Percentiles rank a stretch among this genome's conserved stretches.
These are phyloP conservation scores for Picochlorum sp. DNA, from an alignment of 139 green algal genomes.

Conservation along the genomic window DNA sequence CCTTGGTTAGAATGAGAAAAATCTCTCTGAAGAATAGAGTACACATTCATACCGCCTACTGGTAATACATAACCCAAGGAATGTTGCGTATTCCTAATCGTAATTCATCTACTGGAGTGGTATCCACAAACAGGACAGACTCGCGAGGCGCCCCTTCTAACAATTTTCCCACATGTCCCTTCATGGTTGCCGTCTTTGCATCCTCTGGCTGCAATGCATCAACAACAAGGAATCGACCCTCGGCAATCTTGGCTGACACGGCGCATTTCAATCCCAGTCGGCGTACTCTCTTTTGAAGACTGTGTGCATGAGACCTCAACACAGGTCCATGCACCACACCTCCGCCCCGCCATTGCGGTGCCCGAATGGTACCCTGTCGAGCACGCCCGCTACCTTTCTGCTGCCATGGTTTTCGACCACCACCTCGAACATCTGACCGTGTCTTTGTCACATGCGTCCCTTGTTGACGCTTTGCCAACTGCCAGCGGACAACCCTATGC, in stretches of 20 bases:
- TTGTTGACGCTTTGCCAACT: conserved; percentile 74
- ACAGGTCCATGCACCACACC: conserved; percentile 65
- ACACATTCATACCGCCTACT: conserved; percentile 67
- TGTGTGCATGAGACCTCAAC: conserved; percentile 60
- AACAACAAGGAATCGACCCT: conserved; percentile 67
- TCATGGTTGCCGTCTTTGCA: conserved; percentile 39
- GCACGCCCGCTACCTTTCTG: conserved; percentile 62
- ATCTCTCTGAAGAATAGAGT: conserved; percentile 73
- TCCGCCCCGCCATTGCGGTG: conserved; percentile 70
- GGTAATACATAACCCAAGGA: conserved; percentile 56
- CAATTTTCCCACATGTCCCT: conserved; percentile 25
- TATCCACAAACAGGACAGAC: conserved; percentile 49
- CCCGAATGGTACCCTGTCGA: conserved; percentile 49
- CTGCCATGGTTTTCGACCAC: conserved; percentile 45
- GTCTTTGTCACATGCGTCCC: conserved; percentile 78
- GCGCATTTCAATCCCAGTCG: conserved; percentile 73
- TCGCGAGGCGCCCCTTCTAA: conserved; percentile 31
- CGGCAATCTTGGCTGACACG: conserved; percentile 67
- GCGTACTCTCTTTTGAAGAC: conserved; percentile 65
- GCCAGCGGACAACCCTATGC: conserved; percentile 77
- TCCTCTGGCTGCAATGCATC: conserved; percentile 41
- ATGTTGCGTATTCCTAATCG: conserved; percentile 47
- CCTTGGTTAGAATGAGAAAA: conserved; percentile 63
- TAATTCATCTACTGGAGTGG: conserved; percentile 23
- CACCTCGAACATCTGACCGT: conserved; percentile 57